Conservation (phyloP, 2,329 filamentous ascomycete species). For the Nakataea oryzae region DNA sequence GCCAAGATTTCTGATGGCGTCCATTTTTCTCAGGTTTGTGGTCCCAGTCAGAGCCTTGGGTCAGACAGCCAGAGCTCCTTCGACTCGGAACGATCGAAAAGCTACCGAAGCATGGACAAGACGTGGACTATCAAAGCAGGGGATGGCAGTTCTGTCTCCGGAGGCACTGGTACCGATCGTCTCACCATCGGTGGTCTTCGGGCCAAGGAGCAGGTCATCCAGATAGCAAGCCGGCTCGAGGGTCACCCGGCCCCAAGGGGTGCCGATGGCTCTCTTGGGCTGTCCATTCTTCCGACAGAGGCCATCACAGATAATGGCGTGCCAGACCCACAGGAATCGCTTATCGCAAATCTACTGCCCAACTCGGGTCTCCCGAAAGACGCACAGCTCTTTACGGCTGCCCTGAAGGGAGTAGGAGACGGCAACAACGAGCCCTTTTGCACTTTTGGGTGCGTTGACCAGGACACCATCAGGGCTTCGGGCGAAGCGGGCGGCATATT, state of each 20-base stretch:
- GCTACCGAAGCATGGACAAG: conserved; percentile 38
- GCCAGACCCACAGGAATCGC: conserved; percentile 23
- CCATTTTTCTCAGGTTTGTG: background rate
- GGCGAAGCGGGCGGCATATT: conserved; percentile 34
- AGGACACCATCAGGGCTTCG: conserved; percentile 44
- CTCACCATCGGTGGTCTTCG: conserved; percentile 51
- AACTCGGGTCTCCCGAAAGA: conserved; percentile 21
- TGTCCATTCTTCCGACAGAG: conserved; percentile 56
- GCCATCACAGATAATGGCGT: conserved; percentile 40
- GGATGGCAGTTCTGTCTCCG: conserved; percentile 56
- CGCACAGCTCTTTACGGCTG: conserved; percentile 52
- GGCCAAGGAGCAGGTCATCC: conserved; percentile 52
- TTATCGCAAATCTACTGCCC: background rate
- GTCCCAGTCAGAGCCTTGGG: background rate
- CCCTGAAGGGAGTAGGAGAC: conserved; percentile 35
- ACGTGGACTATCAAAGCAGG: conserved; percentile 60
- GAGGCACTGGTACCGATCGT: conserved; percentile 52
- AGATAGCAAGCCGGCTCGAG: conserved; percentile 45
- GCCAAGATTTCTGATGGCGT: background rate
- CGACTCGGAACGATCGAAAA: conserved; percentile 48
- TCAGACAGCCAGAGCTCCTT: conserved; percentile 41
- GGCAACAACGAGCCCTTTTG: conserved; percentile 51
- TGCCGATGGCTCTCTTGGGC: conserved; percentile 52
- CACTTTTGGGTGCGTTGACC: conserved; percentile 63
- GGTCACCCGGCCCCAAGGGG: background rate